Conservation (phyloP, 2,329 filamentous ascomycete genomes). For the Trematosphaeria pertusa region DNA sequence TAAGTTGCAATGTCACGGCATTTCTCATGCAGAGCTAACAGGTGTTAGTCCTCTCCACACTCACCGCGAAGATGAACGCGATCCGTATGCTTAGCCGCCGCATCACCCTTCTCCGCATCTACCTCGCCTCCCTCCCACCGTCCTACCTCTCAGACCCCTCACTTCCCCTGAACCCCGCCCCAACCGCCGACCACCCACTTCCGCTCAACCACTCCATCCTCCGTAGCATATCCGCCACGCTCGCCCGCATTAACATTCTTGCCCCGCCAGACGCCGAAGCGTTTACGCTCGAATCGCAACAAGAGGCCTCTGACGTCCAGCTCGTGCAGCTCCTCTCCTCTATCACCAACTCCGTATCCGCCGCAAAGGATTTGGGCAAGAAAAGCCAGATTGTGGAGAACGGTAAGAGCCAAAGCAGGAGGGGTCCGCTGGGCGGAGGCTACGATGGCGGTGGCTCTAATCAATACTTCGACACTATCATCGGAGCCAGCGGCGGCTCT, state of each 20-base stretch:
- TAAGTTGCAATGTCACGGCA: constrained; percentile 39
- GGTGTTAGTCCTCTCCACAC: constrained; percentile 67
- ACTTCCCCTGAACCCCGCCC: constrained; percentile 39
- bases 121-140: constrained; percentile 75
- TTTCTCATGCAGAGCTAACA: no score
- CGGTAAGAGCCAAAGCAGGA: constrained; percentile 44
- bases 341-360: constrained; percentile 74
- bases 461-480: constrained; percentile 31
- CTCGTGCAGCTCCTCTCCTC: constrained; percentile 78
- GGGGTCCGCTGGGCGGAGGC: constrained; percentile 24
- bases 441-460: constrained; percentile 17
- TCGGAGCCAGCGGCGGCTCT: constrained; percentile 19
- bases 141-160: constrained; percentile 64
- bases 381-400: constrained; percentile 65
- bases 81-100: constrained; percentile 85
- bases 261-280: constrained; percentile 71
- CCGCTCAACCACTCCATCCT: constrained; percentile 72
- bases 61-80: constrained; percentile 89
- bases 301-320: constrained; percentile 84
- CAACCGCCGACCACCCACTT: constrained; percentile 35
- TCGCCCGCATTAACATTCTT: constrained; percentile 82
- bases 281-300: constrained; percentile 74
- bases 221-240: constrained; percentile 84
- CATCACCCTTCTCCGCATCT: constrained; percentile 65
- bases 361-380: constrained; percentile 75